Percentiles rank a stretch among this genome's conserved stretches.
Conservation (phyloP, 257 asterid genomes). For the Plantago elongata region DNA sequence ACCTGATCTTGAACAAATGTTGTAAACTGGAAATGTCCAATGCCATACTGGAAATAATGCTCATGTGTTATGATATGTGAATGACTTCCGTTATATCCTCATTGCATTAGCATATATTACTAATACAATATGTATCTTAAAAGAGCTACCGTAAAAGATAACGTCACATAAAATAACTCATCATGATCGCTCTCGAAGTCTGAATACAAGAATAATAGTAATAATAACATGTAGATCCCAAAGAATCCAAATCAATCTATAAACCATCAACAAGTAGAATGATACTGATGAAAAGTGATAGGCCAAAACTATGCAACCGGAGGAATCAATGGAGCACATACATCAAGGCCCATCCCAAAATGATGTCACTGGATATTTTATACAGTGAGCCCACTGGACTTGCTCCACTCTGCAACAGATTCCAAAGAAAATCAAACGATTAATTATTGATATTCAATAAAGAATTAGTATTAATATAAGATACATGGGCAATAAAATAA, state of each 20-base stretch:
- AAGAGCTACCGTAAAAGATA: neutral
- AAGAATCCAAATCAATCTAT: constrained; percentile 59
- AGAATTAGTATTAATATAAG: too few relatives aligned
- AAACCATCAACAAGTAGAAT: constrained; percentile 19
- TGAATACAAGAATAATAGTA: constrained; percentile 36
- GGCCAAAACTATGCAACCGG: constrained; percentile 21
- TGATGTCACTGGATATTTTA: constrained; percentile 36
- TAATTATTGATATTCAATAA: too few relatives aligned
- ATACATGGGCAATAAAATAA: neutral
- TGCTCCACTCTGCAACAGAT: constrained; percentile 63
- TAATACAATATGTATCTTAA: too few relatives aligned
- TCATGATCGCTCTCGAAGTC: constrained; percentile 11
- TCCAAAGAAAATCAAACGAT: neutral
- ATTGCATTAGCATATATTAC: too few relatives aligned
- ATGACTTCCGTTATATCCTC: too few relatives aligned
- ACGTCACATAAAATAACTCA: constrained; percentile 23
- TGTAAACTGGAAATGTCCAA: too few relatives aligned
- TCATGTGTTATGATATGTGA: too few relatives aligned
- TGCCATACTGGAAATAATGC: too few relatives aligned
- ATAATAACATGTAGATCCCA: constrained; percentile 26
- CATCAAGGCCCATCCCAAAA: constrained; percentile 45
- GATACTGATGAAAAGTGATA: constrained; percentile 3
- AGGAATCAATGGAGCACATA: constrained; percentile 32
- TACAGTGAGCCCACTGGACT: constrained; percentile 22
- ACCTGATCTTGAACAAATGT: too few relatives aligned